Evolutionary conservation across 106 monocot genomes (phyloP).

Genomic region (Dendrobium officinale): DNA sequence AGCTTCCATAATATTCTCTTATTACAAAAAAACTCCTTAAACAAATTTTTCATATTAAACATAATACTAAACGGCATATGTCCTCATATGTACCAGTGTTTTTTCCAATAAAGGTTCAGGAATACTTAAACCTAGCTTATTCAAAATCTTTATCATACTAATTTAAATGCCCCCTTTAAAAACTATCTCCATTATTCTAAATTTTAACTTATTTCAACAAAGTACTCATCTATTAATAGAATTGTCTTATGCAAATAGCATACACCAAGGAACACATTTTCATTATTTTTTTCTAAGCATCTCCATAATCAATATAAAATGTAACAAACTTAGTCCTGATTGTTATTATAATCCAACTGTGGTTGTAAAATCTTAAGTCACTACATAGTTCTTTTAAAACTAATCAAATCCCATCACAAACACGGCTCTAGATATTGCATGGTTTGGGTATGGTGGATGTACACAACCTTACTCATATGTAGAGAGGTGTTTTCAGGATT

Average conservation of each 20-base stretch:
- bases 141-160: neutral
- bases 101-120: neutral
- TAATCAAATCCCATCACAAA: neutral
- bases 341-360: neutral
- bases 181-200: neutral
- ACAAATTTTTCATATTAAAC: neutral
- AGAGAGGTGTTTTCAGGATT: neutral
- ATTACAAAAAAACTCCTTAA: neutral
- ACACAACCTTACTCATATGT: neutral
- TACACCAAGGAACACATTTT: neutral
- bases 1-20: neutral
- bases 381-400: neutral
- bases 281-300: too few relatives aligned
- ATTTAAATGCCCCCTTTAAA: neutral
- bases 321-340: neutral
- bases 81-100: neutral
- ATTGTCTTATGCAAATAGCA: neutral
- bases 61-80: neutral
- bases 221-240: neutral
- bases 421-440: neutral
- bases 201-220: neutral
- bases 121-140: too few relatives aligned
- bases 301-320: neutral
- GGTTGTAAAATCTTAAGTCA: neutral
- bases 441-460: neutral